Percentiles rank a stretch among this genome's conserved stretches.
Evolutionary conservation across 2,329 filamentous ascomycete genomes (phyloP).

Genomic region (Balansia obtecta): DNA sequence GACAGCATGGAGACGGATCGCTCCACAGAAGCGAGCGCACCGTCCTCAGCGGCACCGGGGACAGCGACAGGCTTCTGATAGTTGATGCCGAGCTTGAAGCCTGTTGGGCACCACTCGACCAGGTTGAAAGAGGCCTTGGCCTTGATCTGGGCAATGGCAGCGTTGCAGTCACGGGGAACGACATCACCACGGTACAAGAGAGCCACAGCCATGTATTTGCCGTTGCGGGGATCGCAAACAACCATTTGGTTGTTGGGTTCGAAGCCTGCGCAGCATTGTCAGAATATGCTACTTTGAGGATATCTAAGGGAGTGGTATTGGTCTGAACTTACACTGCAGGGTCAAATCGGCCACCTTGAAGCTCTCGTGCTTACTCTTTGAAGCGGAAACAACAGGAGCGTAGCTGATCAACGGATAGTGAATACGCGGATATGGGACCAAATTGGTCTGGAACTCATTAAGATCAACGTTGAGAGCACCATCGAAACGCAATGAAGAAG

Average conservation of each 20-base stretch:
- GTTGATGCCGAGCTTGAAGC: constrained; percentile 67
- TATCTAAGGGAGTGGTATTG: background rate
- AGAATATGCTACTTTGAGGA: background rate
- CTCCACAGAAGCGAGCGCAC: constrained; percentile 48
- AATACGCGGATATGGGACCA: constrained; percentile 62
- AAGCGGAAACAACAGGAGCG: constrained; percentile 56
- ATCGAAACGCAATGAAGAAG: constrained; percentile 59
- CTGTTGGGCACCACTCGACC: constrained; percentile 64
- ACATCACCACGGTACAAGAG: constrained; percentile 62
- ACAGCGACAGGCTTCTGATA: constrained; percentile 55
- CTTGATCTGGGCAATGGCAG: constrained; percentile 55
- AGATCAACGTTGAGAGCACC: constrained; percentile 62
- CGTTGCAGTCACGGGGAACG: constrained; percentile 56
- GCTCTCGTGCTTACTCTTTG: constrained; percentile 74
- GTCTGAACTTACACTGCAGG: constrained; percentile 49
- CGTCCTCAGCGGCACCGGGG: constrained; percentile 38
- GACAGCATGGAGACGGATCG: constrained; percentile 59
- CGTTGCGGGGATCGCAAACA: constrained; percentile 60
- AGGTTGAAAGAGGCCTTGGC: constrained; percentile 61
- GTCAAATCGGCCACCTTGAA: constrained; percentile 74
- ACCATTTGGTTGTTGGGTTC: constrained; percentile 74
- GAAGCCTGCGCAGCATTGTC: constrained; percentile 49
- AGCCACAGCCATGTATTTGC: constrained; percentile 66
- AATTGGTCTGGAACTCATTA: constrained; percentile 68
- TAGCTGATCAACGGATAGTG: constrained; percentile 66